Conservation (phyloP, 768 basidiomycete species). For the Lactarius deliciosus region DNA sequence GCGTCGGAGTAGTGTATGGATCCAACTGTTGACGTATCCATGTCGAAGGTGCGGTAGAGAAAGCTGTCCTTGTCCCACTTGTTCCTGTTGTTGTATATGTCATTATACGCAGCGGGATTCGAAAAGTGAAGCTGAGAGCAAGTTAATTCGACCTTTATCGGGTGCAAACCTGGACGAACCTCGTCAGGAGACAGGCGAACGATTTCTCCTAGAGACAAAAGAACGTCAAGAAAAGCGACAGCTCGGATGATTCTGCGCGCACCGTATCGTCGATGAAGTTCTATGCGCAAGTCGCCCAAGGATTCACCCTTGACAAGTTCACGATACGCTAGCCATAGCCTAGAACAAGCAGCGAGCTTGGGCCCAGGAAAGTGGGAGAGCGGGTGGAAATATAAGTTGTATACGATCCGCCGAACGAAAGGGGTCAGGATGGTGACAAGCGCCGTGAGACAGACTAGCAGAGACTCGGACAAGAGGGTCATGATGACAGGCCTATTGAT, state of each 20-base stretch:
- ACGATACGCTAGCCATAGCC: background rate
- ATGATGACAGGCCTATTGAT: background rate
- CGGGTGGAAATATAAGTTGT: background rate
- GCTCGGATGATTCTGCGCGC: background rate
- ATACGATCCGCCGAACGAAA: background rate
- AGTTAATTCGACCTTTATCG: background rate
- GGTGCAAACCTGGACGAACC: background rate
- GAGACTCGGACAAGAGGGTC: no score
- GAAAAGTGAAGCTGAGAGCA: background rate
- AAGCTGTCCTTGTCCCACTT: no score
- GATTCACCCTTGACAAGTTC: background rate
- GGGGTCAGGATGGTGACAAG: background rate
- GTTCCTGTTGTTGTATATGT: no score
- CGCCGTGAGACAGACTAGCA: no score
- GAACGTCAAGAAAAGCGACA: no score
- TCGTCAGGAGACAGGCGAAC: background rate
- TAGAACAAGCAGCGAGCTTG: background rate
- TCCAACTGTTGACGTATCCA: background rate
- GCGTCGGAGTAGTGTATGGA: no score
- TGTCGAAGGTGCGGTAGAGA: slow-evolving; percentile 7
- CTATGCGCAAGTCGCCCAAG: background rate
- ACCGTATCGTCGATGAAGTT: slow-evolving; percentile 1
- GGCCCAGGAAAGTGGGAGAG: slow-evolving; percentile 1
- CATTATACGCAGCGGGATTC: no score
- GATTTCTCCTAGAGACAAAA: background rate